Evolutionary conservation across 495 filamentous ascomycete genomes (phyloP), one percentile per base, ranked within the genome.

Genomic region (Podospora australis): DNA sequence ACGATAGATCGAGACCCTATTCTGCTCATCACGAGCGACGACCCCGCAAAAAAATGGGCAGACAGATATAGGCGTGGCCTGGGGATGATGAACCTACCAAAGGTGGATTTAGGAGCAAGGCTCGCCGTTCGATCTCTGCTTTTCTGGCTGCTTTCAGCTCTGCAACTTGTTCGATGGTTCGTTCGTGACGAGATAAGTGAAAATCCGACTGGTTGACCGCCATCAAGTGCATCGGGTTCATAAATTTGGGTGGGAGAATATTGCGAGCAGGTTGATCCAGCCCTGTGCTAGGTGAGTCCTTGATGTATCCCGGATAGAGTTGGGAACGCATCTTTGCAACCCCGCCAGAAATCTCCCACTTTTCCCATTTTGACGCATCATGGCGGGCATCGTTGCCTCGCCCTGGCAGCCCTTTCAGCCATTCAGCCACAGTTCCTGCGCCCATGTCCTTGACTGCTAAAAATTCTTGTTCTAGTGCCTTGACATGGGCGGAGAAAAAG

Each of bases 361-460:
- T 79, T 58, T 89, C 86, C 80, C 86, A 88, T 22, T 81, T 78
- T 17, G 72, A 66, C 16, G 78, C 69, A 53, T 87, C 80, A 20
- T 69, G 65, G 29, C 75, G 71, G 14, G 68, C 46, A 24, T 78
- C 69, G 48, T 74, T 77, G n/a, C 84, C 81, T 47, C 76, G 73
- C 9, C 51, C 63, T 32, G 75, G 74, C 2, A 90, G 73, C 10
- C 85, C 84, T 62, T 87, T 88, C 5, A 81, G 63, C 86, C 86
- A 90, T 60, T 88, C 84, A 38, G 83, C 81, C 14, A 75, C 72
- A 7, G 80, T 73, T 13, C 81, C 80, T 4, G 68, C 46, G 17
- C 83, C 83, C 57, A 82, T 74, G 8, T 69, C 65, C 46, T 73
- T 76, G 38, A 78, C 83, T 1, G 77, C 67, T 17, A 73, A 60